phyloP scores from a whole-genome alignment of 2,329 filamentous ascomycete species.

The Fusarium veterinarium region DNA sequence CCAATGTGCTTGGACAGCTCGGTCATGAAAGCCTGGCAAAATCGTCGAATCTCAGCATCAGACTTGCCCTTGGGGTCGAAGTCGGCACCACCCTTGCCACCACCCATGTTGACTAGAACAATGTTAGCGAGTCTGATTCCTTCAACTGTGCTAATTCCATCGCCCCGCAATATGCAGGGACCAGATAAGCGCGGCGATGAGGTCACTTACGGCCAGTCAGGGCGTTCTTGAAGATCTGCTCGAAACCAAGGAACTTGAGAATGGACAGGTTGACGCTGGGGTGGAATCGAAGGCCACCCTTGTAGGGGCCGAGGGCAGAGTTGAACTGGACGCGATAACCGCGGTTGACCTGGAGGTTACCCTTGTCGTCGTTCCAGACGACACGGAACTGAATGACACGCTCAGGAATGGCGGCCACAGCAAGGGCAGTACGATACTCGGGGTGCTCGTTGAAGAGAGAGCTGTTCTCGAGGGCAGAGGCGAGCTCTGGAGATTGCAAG shows the following conservation, averaged over 20 bases:
- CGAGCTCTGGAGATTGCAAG: slow-evolving; percentile 75
- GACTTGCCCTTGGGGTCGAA: slow-evolving; percentile 99
- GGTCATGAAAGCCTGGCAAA: slow-evolving; percentile 96
- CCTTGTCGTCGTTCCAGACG: slow-evolving; percentile 95
- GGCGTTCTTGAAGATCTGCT: slow-evolving; percentile 99
- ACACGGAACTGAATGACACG: slow-evolving; percentile 97
- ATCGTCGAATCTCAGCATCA: slow-evolving; percentile 96
- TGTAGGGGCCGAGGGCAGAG: slow-evolving; percentile 96
- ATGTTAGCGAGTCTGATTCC: slow-evolving; percentile 28
- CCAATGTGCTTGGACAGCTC: slow-evolving; percentile 97
- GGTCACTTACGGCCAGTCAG: slow-evolving; percentile 83
- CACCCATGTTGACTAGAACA: slow-evolving; percentile 76
- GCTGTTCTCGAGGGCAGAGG: slow-evolving; percentile 92
- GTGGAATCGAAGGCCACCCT: slow-evolving; percentile 96
- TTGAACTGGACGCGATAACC: slow-evolving; percentile 99
- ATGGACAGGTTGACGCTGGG: slow-evolving; percentile 84
- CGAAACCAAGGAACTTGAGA: slow-evolving; percentile 98
- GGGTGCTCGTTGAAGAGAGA: slow-evolving; percentile 93
- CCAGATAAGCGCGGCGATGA: not conserved
- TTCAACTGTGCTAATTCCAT: not conserved
- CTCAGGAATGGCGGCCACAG: slow-evolving; percentile 91
- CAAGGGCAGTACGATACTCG: slow-evolving; percentile 91
- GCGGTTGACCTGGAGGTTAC: slow-evolving; percentile 89
- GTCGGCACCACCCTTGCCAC: slow-evolving; percentile 97
- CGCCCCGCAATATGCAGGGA: slow-evolving; percentile 33